Evolutionary conservation across 352 stramenopile species (phyloP).

Genomic region (Halophytophthora batemanensis): DNA sequence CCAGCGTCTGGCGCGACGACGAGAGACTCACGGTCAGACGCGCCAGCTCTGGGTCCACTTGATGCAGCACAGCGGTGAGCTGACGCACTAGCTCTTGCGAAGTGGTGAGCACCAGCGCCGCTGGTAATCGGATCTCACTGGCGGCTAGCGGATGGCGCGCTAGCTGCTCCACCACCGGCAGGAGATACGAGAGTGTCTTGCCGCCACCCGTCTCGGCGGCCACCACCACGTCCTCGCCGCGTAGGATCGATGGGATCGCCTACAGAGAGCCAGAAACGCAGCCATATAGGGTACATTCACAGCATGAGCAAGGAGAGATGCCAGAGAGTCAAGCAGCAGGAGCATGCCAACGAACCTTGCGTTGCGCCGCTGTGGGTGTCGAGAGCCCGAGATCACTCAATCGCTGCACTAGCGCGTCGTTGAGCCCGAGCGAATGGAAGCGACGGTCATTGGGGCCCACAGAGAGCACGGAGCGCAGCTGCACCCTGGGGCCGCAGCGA

Average conservation of each 20-base stretch:
- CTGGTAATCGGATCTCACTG: slow-evolving; percentile 41
- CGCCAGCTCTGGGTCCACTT: slow-evolving; percentile 39
- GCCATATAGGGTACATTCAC: not conserved
- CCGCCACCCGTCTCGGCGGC: slow-evolving; percentile 93
- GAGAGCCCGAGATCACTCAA: slow-evolving; percentile 36
- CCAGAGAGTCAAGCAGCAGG: not conserved
- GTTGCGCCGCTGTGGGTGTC: slow-evolving; percentile 51
- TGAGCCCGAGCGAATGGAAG: slow-evolving; percentile 65
- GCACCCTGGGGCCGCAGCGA: slow-evolving; percentile 2
- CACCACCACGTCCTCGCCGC: slow-evolving; percentile 85
- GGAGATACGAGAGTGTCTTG: slow-evolving; percentile 95
- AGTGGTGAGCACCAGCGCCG: slow-evolving; percentile 79
- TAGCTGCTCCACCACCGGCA: slow-evolving; percentile 81
- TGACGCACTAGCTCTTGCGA: slow-evolving; percentile 87
- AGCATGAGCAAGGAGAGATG: not conserved
- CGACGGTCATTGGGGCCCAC: slow-evolving; percentile 4
- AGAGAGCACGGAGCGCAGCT: not conserved
- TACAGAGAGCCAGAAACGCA: not conserved
- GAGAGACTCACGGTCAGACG: slow-evolving; percentile 40
- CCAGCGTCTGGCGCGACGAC: slow-evolving; percentile 49
- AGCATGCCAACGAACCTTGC: slow-evolving; percentile 17
- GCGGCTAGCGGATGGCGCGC: slow-evolving; percentile 24
- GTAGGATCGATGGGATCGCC: slow-evolving; percentile 56
- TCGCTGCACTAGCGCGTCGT: slow-evolving; percentile 23
- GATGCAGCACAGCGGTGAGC: slow-evolving; percentile 41